Conservation (phyloP, 805 yeast species). For the Dipodascopsis tothii region DNA sequence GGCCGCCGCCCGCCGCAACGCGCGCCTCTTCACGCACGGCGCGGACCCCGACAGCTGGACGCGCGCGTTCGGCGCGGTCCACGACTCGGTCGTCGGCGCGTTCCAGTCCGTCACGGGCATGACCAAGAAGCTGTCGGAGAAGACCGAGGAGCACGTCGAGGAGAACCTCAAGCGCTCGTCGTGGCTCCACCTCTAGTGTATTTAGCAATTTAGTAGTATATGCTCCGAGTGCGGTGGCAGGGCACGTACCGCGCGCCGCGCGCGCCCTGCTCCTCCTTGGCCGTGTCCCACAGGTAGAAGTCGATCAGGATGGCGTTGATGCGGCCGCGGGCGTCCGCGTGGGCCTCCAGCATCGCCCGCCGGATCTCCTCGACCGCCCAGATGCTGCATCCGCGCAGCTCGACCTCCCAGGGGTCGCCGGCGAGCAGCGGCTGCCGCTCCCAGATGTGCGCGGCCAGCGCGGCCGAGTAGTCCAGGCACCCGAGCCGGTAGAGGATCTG, state of each 20-base stretch:
- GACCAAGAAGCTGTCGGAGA: conserved; percentile 7
- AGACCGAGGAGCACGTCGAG: conserved; percentile 6
- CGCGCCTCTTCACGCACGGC: conserved; percentile 15
- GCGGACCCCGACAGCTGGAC: conserved; percentile 14
- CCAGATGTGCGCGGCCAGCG: conserved; percentile 24
- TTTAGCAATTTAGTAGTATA: conserved; percentile 16
- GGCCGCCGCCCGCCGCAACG: conserved; percentile 19
- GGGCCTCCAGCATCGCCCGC: conserved; percentile 21
- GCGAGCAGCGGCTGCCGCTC: conserved; percentile 23
- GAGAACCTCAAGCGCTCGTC: conserved; percentile 4
- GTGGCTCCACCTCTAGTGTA: background rate
- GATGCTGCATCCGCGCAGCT: conserved; percentile 38
- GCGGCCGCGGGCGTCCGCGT: conserved; percentile 15
- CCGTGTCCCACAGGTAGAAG: conserved; percentile 41
- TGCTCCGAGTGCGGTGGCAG: conserved; percentile 36
- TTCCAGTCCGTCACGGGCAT: conserved; percentile 9
- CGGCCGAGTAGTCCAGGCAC: conserved; percentile 32
- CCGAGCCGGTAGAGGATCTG: conserved; percentile 36
- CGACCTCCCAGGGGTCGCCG: conserved; percentile 35
- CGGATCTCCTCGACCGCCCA: conserved; percentile 36
- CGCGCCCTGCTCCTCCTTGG: conserved; percentile 33
- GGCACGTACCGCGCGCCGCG: conserved; percentile 22
- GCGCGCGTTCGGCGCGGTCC: conserved; percentile 7
- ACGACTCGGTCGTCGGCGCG: conserved; percentile 7
- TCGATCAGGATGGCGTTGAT: conserved; percentile 37